Evolutionary conservation across 2,329 filamentous ascomycete genomes (phyloP), one percentile per base, ranked within the genome.

Genomic region (Trichoderma atroviride): DNA sequence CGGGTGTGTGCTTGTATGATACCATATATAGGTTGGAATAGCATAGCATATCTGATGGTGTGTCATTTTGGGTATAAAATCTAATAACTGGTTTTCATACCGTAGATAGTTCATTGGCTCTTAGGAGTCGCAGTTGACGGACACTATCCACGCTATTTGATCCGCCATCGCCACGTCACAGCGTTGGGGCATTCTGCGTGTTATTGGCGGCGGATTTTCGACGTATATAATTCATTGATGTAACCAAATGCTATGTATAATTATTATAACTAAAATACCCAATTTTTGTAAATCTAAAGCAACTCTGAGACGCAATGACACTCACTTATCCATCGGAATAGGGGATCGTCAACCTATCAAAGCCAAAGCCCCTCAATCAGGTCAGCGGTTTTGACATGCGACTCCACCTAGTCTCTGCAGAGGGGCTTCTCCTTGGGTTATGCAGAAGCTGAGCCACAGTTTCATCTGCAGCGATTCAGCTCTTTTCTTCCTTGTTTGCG

Each of bases 401-500:
- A 56, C 64, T 67, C 64, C 64, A 67, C 63, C 40, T 47, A 10
- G 37, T 57, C 35, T 57, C 27, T 24, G 13, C 24, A 14, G 61
- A 66, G 63, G 63, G 63, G 53, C 53, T 47, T 50, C 52, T 40
- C 35, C 57, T 59, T 59, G 57, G 40, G 33, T 35, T 40, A 43
- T 43, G 22, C 35, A 40, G 40, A 52, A 50, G 64, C 64, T 67
- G 40, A 67, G 64, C 55, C 64, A 22, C 64, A 33, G 55, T 58
- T 66, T 59, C 57, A 59, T 52, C 27, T 29, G 63, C 63, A 50
- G 53, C 55, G 64, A 67, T 67, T 52, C 64, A 59, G 53, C 6
- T 55, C 16, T 5, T 22, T 40, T 56, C 24, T 43, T 2, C 43
- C 4, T 50, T 22, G 57, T 59, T 43, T 59, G 35, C 33, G 35